Conservation (phyloP, 2,329 filamentous ascomycete species). For the Fusarium dimerum region DNA sequence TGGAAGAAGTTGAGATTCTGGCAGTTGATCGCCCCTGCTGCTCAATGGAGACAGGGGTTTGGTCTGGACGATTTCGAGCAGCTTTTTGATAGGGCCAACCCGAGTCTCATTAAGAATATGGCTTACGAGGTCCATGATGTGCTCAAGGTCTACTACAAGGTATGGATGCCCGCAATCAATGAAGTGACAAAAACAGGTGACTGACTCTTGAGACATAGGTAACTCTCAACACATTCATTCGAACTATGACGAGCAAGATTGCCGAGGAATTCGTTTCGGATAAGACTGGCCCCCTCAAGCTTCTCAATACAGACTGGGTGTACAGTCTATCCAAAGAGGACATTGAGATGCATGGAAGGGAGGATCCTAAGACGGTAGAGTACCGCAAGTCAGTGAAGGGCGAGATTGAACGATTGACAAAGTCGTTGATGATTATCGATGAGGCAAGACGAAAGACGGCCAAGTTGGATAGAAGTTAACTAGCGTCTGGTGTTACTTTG, state of each 20-base stretch:
- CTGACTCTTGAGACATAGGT: conserved; percentile 17
- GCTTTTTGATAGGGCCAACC: conserved; percentile 12
- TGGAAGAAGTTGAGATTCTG: conserved; percentile 25
- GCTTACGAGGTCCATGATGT: conserved; percentile 38
- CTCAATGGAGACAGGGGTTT: too few species aligned
- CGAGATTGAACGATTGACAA: conserved; percentile 12
- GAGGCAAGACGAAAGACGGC: too few species aligned
- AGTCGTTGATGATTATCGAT: too few species aligned
- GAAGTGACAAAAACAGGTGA: not conserved
- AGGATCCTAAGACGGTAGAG: too few species aligned
- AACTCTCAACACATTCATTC: conserved; percentile 31
- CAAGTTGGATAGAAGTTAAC: too few species aligned
- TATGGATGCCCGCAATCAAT: conserved; percentile 6
- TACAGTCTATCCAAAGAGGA: conserved; percentile 12
- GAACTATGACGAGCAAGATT: conserved; percentile 13
- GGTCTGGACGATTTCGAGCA: not conserved
- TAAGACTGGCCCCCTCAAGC: conserved; percentile 18
- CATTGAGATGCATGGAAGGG: conserved; percentile 7
- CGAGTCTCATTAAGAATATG: conserved; percentile 27
- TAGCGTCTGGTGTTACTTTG: too few species aligned
- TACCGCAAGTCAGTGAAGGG: not conserved
- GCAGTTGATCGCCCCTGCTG: not conserved
- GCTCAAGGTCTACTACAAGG: conserved; percentile 40
- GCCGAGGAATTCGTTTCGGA: conserved; percentile 16
- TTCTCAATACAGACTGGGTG: conserved; percentile 11